phyloP scores from a whole-genome alignment of 352 stramenopile species.

The Aphanomyces astaci region DNA sequence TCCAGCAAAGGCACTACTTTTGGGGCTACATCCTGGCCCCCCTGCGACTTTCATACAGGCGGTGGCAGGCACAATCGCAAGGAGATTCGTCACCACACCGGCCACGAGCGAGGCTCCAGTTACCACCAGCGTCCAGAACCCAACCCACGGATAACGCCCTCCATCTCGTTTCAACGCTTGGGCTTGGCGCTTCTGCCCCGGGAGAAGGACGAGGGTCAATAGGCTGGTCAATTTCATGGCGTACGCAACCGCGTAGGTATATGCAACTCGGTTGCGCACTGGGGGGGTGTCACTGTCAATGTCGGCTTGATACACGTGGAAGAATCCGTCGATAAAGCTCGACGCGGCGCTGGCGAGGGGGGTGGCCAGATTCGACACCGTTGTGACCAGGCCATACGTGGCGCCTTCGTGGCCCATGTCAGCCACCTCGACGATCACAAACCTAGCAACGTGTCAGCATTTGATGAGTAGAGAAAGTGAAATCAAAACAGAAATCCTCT shows the following conservation, averaged over 20 bases:
- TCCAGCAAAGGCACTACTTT: background rate
- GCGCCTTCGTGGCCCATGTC: constrained; percentile 34
- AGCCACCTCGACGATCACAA: constrained; percentile 31
- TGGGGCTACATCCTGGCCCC: constrained; percentile 28
- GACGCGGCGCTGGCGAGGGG: constrained; percentile 45
- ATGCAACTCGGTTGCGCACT: constrained; percentile 30
- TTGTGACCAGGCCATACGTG: constrained; percentile 34
- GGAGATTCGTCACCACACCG: constrained; percentile 33
- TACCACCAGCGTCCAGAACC: constrained; percentile 3
- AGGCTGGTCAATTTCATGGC: constrained; percentile 36
- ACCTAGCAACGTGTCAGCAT: background rate
- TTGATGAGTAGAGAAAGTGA: no score
- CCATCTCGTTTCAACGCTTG: constrained; percentile 28
- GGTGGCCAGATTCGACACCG: constrained; percentile 27
- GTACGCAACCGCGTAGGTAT: constrained; percentile 34
- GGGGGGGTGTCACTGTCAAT: constrained; percentile 29
- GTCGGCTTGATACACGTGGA: constrained; percentile 41
- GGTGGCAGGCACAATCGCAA: constrained; percentile 30
- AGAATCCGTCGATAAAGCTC: constrained; percentile 49
- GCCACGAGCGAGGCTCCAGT: constrained; percentile 18
- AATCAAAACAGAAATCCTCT: no score
- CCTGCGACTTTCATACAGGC: constrained; percentile 34
- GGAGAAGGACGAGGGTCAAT: constrained; percentile 39
- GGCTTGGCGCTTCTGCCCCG: constrained; percentile 30
- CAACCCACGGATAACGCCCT: constrained; percentile 4